Conservation (phyloP, 192 early-diverging fungal genomes). For the Backusella westeae region DNA sequence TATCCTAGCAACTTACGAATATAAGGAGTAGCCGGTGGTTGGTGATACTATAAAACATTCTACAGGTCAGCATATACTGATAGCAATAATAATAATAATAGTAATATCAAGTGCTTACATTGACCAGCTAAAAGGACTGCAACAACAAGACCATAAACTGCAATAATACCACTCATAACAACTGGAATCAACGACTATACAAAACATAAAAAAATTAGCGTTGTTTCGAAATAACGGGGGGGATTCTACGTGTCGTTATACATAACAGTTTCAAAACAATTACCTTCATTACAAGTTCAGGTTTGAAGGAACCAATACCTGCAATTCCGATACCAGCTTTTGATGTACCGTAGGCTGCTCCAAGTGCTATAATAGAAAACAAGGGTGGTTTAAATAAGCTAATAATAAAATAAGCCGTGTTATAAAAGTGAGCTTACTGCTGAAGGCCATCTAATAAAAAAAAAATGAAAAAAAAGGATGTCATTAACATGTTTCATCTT, state of each 20-base stretch:
- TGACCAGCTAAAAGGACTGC: slow-evolving; percentile 86
- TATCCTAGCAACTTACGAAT: slow-evolving; percentile 40
- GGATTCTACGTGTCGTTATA: not conserved
- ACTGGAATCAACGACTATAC: slow-evolving; percentile 79
- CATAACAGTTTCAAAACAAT: not conserved
- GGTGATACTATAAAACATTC: slow-evolving; percentile 12
- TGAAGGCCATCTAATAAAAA: slow-evolving; percentile 27
- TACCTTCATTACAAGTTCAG: slow-evolving; percentile 82
- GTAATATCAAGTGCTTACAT: slow-evolving; percentile 50
- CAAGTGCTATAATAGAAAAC: slow-evolving; percentile 62
- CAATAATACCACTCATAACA: slow-evolving; percentile 99
- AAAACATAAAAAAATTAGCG: too few relatives aligned
- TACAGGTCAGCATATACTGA: too few relatives aligned
- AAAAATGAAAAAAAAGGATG: not conserved
- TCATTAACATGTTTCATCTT: slow-evolving; percentile 2
- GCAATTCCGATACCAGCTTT: slow-evolving; percentile 89
- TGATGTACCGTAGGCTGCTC: slow-evolving; percentile 91
- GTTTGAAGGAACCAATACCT: slow-evolving; percentile 82
- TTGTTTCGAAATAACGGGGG: not conserved
- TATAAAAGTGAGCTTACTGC: slow-evolving; percentile 19
- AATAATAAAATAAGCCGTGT: not conserved
- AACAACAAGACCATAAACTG: slow-evolving; percentile 97
- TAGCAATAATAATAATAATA: too few relatives aligned
- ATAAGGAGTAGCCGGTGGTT: slow-evolving; percentile 40
- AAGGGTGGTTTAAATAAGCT: not conserved